These are phyloP conservation scores for Moesziomyces sp. DNA, from an alignment of 1,284 basidiomycete species.

Conservation along the genomic window DNA sequence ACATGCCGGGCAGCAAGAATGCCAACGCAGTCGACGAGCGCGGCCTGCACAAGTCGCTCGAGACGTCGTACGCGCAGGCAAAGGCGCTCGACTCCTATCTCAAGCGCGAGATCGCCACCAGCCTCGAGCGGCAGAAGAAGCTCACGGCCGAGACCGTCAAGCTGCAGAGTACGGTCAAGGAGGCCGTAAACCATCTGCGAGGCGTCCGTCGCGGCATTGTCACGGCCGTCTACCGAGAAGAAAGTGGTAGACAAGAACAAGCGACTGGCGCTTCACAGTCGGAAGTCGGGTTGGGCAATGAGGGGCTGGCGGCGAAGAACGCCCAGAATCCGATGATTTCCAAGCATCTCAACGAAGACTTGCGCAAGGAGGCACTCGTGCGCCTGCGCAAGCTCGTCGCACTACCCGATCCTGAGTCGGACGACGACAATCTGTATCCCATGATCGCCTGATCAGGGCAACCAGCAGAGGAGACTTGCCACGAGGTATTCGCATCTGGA, in stretches of 20 bases:
- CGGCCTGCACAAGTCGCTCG: slow-evolving; percentile 51
- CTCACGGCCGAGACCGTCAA: slow-evolving; percentile 22
- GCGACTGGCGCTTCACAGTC: neutral
- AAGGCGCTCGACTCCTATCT: slow-evolving; percentile 42
- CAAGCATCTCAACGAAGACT: slow-evolving; percentile 26
- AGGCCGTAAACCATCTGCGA: slow-evolving; percentile 16
- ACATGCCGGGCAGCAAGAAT: slow-evolving; percentile 47
- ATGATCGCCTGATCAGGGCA: slow-evolving; percentile 24
- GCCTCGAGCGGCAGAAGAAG: slow-evolving; percentile 44
- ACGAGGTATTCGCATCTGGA: neutral
- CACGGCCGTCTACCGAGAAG: slow-evolving; percentile 14
- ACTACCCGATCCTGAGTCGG: slow-evolving; percentile 36
- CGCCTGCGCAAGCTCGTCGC: slow-evolving; percentile 32
- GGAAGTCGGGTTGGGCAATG: neutral
- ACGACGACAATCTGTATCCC: slow-evolving; percentile 44
- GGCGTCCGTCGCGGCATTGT: slow-evolving; percentile 28
- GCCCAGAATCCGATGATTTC: slow-evolving; percentile 41
- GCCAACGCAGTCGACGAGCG: slow-evolving; percentile 39
- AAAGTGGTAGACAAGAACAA: neutral
- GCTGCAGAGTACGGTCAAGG: slow-evolving; percentile 18
- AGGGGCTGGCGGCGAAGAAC: slow-evolving; percentile 21
- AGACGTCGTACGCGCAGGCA: slow-evolving; percentile 53
- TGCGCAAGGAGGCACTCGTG: slow-evolving; percentile 37
- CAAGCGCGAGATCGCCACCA: slow-evolving; percentile 37
- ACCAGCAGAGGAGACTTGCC: neutral